These are phyloP conservation scores for Cladophialophora yegresii DNA, from an alignment of 2,329 filamentous ascomycete species.

Conservation along the genomic window DNA sequence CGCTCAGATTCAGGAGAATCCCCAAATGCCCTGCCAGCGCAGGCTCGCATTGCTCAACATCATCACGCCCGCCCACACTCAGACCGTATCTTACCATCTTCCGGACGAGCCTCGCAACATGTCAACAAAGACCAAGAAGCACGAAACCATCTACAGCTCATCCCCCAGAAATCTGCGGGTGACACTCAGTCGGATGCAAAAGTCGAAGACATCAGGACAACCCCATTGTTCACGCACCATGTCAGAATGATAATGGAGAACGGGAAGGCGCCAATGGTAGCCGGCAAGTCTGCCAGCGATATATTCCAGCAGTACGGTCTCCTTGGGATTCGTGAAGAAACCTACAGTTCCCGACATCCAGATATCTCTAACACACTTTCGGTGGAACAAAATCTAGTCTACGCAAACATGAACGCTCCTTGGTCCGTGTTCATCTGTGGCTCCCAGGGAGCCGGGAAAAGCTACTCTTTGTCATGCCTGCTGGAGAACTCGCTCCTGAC, in stretches of 20 bases:
- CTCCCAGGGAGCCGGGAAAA: constrained; percentile 64
- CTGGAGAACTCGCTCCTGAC: constrained; percentile 49
- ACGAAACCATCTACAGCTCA: neutral
- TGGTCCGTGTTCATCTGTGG: constrained; percentile 65
- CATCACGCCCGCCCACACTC: no score
- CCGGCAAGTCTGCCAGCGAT: constrained; percentile 1
- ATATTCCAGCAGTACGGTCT: constrained; percentile 38
- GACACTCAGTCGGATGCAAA: neutral
- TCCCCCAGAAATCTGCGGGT: neutral
- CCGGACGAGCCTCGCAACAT: neutral
- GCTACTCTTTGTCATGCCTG: constrained; percentile 61
- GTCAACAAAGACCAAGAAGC: neutral
- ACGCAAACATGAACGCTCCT: constrained; percentile 56
- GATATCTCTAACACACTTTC: constrained; percentile 5
- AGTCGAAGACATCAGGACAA: constrained; percentile 20
- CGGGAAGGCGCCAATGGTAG: neutral
- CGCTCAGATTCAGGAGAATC: neutral
- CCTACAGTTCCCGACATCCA: constrained; percentile 23
- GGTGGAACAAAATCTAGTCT: constrained; percentile 37
- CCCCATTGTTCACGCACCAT: constrained; percentile 25
- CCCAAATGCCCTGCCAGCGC: neutral
- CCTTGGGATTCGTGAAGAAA: constrained; percentile 33
- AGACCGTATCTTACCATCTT: neutral
- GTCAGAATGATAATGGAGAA: constrained; percentile 12
- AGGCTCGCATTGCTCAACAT: neutral